Conservation (phyloP, 768 basidiomycete species). For the Tylopilus sp. region DNA sequence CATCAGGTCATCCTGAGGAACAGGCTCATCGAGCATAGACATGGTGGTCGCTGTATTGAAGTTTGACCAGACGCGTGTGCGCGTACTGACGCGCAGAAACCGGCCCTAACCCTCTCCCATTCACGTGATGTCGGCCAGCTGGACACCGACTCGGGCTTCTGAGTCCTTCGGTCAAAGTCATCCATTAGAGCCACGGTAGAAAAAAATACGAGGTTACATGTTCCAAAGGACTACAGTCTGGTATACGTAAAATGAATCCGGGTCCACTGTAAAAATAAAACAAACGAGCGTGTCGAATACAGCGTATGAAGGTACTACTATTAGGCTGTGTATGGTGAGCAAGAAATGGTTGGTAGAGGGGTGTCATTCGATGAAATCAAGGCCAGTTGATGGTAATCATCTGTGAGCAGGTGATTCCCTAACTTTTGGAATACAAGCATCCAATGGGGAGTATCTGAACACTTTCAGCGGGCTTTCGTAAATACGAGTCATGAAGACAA, state of each 20-base stretch:
- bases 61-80: conserved; percentile 7
- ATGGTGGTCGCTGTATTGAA: conserved; percentile 17
- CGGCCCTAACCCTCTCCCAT: conserved; percentile 30
- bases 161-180: too few species aligned
- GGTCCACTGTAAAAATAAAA: conserved; percentile 2
- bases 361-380: conserved; percentile 6
- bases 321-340: conserved; percentile 1
- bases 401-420: conserved; percentile 9
- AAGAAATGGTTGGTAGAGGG: conserved; percentile 2
- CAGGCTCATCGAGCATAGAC: conserved; percentile 49
- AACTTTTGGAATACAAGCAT: conserved; percentile 7
- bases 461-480: conserved; percentile 7
- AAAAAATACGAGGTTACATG: neutral
- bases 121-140: conserved; percentile 9
- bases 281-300: conserved; percentile 7
- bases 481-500: conserved; percentile 1
- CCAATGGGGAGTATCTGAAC: neutral
- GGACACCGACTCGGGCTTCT: too few species aligned
- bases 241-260: conserved; percentile 6
- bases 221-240: conserved; percentile 7
- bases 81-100: conserved; percentile 27
- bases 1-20: conserved; percentile 66
- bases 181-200: too few species aligned
- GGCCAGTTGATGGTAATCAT: conserved; percentile 2
- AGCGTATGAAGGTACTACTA: conserved; percentile 1